Base-by-base conservation (phyloP, 2,329 filamentous ascomycete species). In the Helminthosporium solani region DNA sequence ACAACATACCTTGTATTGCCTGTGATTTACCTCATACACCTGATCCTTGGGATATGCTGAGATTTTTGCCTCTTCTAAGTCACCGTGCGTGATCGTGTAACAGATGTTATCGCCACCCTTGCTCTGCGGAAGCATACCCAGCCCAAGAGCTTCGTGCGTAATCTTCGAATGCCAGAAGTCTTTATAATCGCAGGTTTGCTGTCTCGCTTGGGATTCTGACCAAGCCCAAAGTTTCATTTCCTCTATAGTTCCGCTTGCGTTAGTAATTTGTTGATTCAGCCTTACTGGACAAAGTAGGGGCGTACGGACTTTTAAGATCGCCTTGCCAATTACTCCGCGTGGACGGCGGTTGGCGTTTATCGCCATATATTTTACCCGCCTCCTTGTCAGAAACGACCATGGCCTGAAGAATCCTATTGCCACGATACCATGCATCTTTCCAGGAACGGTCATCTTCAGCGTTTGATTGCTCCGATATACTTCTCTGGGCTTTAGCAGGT, bases 11-110 rank as follows among this genome's bases (percentile, higher is more conserved):
- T 33, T 18, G 19, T 42, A 47, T 23, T 42, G 33, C 9, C 38
- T 41, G 14, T 28, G 36, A 9, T 41, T 20, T 1, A 42, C 49
- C 5, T 37, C 42, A 15, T 52, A 52, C n/a, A 19, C 46, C 33
- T 51, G 49, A 4, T 40, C 28, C 12, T 23, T 21, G 9, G 30
- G 23, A n/a, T 9, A 6, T 25, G 23, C 6, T 0, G 33, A 38
- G 3, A 33, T 23, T 3, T n/a, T 25, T 1, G 39, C 25, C 2
- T 23, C 38, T 6, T 33, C 19, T 1, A 50, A 42, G 27, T 60
- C 48, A 52, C 50, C 54, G 31, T 60, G 58, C 41, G 53, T 45
- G 6, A 58, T 25, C 2, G 49, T 33, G n/a, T 53, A 56, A 42
- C 56, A 60, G 1, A 39, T 11, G 16, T 59, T 59, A 3, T 54